These are phyloP conservation scores for Telopea speciosissima DNA, from an alignment of 177 flowering plant genomes.

Conservation along the genomic window DNA sequence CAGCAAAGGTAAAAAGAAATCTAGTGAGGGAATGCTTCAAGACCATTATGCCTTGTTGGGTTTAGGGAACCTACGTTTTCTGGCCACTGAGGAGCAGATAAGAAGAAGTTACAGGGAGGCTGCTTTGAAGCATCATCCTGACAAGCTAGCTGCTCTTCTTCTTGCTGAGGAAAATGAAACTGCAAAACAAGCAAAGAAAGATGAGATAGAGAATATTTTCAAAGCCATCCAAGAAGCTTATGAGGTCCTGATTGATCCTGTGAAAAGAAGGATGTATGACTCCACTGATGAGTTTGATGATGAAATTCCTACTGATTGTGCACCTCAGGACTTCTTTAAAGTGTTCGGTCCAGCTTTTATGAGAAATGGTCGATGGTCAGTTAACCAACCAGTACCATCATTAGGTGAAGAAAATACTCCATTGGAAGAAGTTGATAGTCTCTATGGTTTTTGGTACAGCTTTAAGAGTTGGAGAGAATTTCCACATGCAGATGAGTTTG, in stretches of 20 bases:
- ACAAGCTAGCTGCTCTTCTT: slow-evolving; percentile 85
- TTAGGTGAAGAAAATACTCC: slow-evolving; percentile 69
- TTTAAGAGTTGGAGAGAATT: slow-evolving; percentile 97
- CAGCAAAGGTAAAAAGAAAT: slow-evolving; percentile 80
- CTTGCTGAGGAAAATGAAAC: slow-evolving; percentile 83
- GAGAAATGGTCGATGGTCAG: slow-evolving; percentile 96
- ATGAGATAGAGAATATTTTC: slow-evolving; percentile 80
- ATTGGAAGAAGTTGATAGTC: slow-evolving; percentile 64
- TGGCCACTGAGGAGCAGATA: slow-evolving; percentile 95
- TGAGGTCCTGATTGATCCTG: slow-evolving; percentile 78
- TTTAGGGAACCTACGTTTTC: slow-evolving; percentile 73
- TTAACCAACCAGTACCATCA: slow-evolving; percentile 56
- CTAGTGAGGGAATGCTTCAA: slow-evolving; percentile 55
- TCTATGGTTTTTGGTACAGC: slow-evolving; percentile 79
- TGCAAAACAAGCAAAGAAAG: slow-evolving; percentile 85
- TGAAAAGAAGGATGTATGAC: slow-evolving; percentile 83
- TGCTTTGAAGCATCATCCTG: slow-evolving; percentile 85
- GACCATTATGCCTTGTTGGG: slow-evolving; percentile 95
- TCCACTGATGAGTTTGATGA: slow-evolving; percentile 98
- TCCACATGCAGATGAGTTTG: slow-evolving; percentile 88
- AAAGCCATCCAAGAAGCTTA: slow-evolving; percentile 90
- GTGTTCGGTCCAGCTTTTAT: slow-evolving; percentile 92
- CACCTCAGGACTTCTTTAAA: slow-evolving; percentile 84
- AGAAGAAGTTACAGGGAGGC: slow-evolving; percentile 77
- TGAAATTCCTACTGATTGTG: slow-evolving; percentile 86